Conservation (phyloP, 371 early-diverging fungal genomes). For the Thermomucor indicae-seudaticae region DNA sequence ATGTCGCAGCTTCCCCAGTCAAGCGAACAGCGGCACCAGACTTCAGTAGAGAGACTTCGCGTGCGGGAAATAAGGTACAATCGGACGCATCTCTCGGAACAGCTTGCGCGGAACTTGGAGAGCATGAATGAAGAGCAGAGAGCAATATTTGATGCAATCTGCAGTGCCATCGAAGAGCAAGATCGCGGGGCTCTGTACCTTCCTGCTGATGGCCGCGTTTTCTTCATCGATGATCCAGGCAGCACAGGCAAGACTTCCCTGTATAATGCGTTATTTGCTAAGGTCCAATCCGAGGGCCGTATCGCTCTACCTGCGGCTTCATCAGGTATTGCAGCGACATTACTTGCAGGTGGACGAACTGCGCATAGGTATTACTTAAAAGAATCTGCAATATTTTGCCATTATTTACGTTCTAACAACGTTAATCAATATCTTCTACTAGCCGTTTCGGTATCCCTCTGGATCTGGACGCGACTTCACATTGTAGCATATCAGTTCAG, state of each 20-base stretch:
- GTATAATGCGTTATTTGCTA: slow-evolving; percentile 10
- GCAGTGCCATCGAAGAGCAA: not conserved
- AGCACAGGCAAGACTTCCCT: slow-evolving; percentile 16
- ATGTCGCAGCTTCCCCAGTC: too few species aligned
- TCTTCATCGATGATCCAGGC: slow-evolving; percentile 15
- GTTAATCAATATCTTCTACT: too few species aligned
- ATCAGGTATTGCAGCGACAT: slow-evolving; percentile 5
- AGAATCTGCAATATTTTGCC: not conserved
- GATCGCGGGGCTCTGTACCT: not conserved
- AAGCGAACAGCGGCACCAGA: too few species aligned
- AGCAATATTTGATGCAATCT: slow-evolving; percentile 4
- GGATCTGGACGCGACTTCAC: slow-evolving; percentile 2
- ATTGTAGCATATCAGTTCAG: slow-evolving; percentile 8
- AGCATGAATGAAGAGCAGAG: slow-evolving; percentile 1
- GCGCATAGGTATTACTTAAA: slow-evolving; percentile 1
- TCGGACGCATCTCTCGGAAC: too few species aligned
- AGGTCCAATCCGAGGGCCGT: slow-evolving; percentile 2
- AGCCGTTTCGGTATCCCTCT: slow-evolving; percentile 6
- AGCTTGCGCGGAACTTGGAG: too few species aligned
- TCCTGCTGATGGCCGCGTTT: not conserved
- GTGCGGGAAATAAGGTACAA: too few species aligned
- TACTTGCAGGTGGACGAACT: slow-evolving; percentile 5
- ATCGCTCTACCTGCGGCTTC: slow-evolving; percentile 10
- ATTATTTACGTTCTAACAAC: too few species aligned
- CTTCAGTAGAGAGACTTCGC: too few species aligned